Evolutionary conservation across 306 rosid species (phyloP), one percentile per base, ranked within the genome.

Genomic region (Mimosa bimucronata): DNA sequence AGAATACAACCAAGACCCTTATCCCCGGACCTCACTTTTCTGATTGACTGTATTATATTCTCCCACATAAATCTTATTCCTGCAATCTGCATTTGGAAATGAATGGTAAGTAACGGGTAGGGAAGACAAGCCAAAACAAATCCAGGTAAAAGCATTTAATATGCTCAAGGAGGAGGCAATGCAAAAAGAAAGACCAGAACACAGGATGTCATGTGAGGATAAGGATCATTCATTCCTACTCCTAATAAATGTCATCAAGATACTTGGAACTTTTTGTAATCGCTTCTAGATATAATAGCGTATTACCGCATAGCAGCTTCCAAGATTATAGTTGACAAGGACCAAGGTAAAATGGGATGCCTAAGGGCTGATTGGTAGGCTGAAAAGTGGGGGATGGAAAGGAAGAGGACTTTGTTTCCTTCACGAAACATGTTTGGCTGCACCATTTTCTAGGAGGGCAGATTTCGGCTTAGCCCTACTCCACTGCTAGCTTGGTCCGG

Each of bases 61-160:
- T 95, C 98, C 99, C 99, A 95, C 92, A 95, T 88, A 85, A 95
- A 95, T 85, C 99, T 88, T 79, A 95, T 92, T 68, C 99, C 99
- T 2, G 88, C 37, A 77, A 93, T 69, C 99, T 95, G 91, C 79
- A 88, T 77, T 82, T 80, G 57, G 4, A 30, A 85, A 79, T 76
- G 62, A 72, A 3, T 2, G 60, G 58, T 78, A 48, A 75, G 10
- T 8, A 65, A 44, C 76, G 19, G 23, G 69, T 29, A 42, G 68
- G 26, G 41, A 80, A 38, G 19, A 70, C 12, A 73, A 73, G 58
- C 57, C 37, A 16, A 14, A 74, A 53, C 37, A 73, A 16, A 76
- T 40, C 29, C 31, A 37, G 21, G 26, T 13, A 73, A 62, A 69
- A 65, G 21, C 64, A 57, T 34, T 9, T 3, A 44, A 73, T 28